These are phyloP conservation scores for Linnemannia elongata DNA, from an alignment of 192 early-diverging fungal species.

Conservation along the genomic window DNA sequence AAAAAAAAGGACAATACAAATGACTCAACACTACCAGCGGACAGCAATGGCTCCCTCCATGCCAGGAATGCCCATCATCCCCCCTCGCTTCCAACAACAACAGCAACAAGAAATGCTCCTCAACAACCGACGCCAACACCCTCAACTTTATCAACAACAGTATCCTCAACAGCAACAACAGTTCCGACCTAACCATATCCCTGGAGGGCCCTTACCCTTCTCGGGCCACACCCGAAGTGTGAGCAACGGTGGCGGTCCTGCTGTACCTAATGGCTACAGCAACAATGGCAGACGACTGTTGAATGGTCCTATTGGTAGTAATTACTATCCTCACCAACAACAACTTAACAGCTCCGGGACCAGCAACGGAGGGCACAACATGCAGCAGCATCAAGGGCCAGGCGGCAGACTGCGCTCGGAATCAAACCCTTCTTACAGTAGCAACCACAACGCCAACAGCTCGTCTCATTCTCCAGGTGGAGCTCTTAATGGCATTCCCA, in stretches of 20 bases:
- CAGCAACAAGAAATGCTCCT: constrained; percentile 26
- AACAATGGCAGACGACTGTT: not conserved
- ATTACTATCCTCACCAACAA: not conserved
- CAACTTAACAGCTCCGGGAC: too few species aligned
- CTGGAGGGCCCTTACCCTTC: not conserved
- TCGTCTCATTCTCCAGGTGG: not conserved
- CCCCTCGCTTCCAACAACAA: constrained; percentile 31
- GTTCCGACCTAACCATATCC: not conserved
- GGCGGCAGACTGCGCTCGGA: constrained; percentile 25
- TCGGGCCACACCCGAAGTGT: constrained; percentile 18
- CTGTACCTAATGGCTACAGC: not conserved
- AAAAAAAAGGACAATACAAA: not conserved
- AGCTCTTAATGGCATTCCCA: not conserved
- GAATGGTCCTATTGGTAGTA: not conserved
- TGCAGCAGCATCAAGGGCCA: not conserved
- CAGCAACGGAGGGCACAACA: constrained; percentile 8
- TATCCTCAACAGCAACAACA: constrained; percentile 3
- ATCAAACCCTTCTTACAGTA: constrained; percentile 28
- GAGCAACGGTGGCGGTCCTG: constrained; percentile 17
- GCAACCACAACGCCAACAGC: not conserved
- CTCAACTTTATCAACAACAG: not conserved
- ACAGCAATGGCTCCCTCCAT: constrained; percentile 9
- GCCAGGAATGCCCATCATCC: constrained; percentile 37
- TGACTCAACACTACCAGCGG: constrained; percentile 27
- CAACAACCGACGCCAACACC: constrained; percentile 9